A percentile compares a stretch with the other conserved stretches of the same genome.
These are phyloP conservation scores for Penicillium macrosclerotiorum DNA, from an alignment of 495 filamentous ascomycete genomes.

Conservation along the genomic window DNA sequence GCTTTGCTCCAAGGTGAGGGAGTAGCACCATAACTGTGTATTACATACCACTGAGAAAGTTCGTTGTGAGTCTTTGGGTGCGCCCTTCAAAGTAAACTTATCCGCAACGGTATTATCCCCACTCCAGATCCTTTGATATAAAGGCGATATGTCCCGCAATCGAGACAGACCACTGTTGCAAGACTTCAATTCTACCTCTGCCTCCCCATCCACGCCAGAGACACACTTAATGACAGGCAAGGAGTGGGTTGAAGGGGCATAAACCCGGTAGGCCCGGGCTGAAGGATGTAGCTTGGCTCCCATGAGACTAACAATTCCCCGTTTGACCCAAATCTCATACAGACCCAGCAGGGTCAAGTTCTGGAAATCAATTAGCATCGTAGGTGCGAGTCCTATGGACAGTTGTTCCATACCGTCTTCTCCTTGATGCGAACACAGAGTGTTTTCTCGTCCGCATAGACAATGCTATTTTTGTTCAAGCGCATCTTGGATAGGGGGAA, in stretches of 20 bases:
- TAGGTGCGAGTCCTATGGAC: not conserved
- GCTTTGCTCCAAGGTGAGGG: not conserved
- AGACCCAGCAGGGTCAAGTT: slow-evolving; percentile 68
- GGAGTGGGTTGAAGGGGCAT: slow-evolving; percentile 74
- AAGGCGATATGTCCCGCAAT: slow-evolving; percentile 61
- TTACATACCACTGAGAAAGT: slow-evolving; percentile 45
- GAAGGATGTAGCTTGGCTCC: slow-evolving; percentile 62
- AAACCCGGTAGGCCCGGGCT: slow-evolving; percentile 55
- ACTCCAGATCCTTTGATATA: slow-evolving; percentile 76
- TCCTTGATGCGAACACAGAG: slow-evolving; percentile 45
- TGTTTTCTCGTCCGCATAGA: slow-evolving; percentile 39
- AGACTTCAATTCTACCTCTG: slow-evolving; percentile 53
- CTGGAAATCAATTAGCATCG: slow-evolving; percentile 36
- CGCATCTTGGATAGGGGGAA: slow-evolving; percentile 44
- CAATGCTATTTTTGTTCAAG: slow-evolving; percentile 38
- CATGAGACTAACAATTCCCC: slow-evolving; percentile 60
- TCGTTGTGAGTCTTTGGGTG: slow-evolving; percentile 22
- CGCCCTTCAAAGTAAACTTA: slow-evolving; percentile 34
- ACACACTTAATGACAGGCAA: slow-evolving; percentile 66
- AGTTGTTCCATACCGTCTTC: slow-evolving; percentile 32
- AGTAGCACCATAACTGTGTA: not conserved
- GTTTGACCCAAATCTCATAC: slow-evolving; percentile 67
- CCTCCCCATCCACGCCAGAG: slow-evolving; percentile 42
- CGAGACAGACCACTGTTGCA: slow-evolving; percentile 53
- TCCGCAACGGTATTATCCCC: slow-evolving; percentile 42